Evolutionary conservation across 495 filamentous ascomycete genomes (phyloP), one percentile per base, ranked within the genome.

Genomic region (Talaromyces nanjingensis): DNA sequence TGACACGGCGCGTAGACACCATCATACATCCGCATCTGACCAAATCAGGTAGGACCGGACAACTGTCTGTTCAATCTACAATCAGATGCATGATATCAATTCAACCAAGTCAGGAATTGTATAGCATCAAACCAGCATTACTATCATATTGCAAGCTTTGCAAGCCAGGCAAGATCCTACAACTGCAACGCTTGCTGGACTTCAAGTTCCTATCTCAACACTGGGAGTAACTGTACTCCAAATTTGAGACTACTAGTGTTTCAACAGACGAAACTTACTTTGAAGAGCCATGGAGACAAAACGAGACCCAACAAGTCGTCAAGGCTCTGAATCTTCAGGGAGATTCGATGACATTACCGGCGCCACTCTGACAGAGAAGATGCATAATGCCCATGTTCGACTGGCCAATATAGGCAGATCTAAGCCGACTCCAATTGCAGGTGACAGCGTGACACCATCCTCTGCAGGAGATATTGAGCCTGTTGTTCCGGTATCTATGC

Each of bases 391-490:
- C 2, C 70, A 72, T 61, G 72, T 67, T 33, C 66, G 71, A 27
- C 53, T 74, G 24, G 59, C 61, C 9, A 69, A 66, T 12, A 68
- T 62, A 37, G 25, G 49, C 18, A 62, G 27, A 39, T 25, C 62
- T 14, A 34, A 16, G 11, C 9, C 62, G 29, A 45, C 59, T 56
- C 69, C 69, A 57, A 39, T 39, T 22, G 61, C 45, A 16, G 71
- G 68, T 60, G 49, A 65, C 14, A 73, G 71, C 56, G 69, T 68
- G 7, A 79, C 76, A 2, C 76, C 78, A n/a, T 79, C 78, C 16
- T 79, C 77, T 14, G 67, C 70, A 22, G 77, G 71, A 6, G 78
- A 81, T 69, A 74, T 81, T 25, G 77, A 79, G 34, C 68, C 77
- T 34, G 68, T 69, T 1, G 65, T 65, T 3, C 67, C 72, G 31